Evolutionary conservation across 2,329 filamentous ascomycete species (phyloP).

Genomic region (Cercospora sp.): DNA sequence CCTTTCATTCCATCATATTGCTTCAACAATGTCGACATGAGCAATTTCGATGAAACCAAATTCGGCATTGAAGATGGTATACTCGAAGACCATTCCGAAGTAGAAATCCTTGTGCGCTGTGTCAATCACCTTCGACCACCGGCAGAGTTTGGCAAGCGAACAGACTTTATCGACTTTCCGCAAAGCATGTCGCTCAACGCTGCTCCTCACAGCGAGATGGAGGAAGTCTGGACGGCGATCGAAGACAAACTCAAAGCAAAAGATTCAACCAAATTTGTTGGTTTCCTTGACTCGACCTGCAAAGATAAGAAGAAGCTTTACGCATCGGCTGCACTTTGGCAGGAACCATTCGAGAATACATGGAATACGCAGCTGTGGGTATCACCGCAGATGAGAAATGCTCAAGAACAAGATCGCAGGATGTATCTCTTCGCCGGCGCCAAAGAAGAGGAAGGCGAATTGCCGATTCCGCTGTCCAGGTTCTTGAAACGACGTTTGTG

Average conservation of each 20-base stretch:
- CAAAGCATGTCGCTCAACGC: background rate
- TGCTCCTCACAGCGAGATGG: background rate
- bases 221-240: background rate
- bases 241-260: background rate
- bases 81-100: background rate
- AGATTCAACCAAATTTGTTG: background rate
- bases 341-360: background rate
- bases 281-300: background rate
- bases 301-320: background rate
- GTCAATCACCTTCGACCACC: background rate
- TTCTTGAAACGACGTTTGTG: background rate
- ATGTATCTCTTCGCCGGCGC: background rate
- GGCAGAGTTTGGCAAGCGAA: background rate
- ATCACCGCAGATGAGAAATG: background rate
- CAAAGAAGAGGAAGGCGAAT: background rate
- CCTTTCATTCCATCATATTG: conserved; percentile 12
- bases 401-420: background rate
- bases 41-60: background rate
- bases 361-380: background rate
- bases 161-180: conserved; percentile 1
- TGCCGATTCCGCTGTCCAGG: background rate
- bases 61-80: background rate
- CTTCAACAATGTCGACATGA: background rate
- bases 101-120: conserved; percentile 1
- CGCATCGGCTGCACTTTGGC: background rate